phyloP scores from a whole-genome alignment of 805 yeast species.

The Isabelozyma gotoi region DNA sequence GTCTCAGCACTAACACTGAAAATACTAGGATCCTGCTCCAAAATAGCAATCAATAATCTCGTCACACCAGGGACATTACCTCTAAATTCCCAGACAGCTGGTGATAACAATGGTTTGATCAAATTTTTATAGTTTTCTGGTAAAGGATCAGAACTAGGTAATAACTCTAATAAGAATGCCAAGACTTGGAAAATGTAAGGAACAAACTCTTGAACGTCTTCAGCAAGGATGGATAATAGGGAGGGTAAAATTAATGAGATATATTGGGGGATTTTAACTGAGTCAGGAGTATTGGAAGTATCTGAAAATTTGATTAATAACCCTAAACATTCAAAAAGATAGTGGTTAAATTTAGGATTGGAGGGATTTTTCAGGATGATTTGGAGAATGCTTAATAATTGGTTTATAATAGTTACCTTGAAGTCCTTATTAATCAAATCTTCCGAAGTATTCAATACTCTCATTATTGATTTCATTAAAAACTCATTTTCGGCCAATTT shows the following conservation, averaged over 20 bases:
- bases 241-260: constrained; percentile 64
- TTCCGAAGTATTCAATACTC: constrained; percentile 73
- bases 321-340: constrained; percentile 84
- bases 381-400: constrained; percentile 66
- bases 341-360: constrained; percentile 91
- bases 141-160: constrained; percentile 48
- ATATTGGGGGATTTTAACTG: constrained; percentile 21
- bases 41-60: constrained; percentile 69
- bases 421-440: constrained; percentile 51
- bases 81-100: constrained; percentile 88
- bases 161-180: constrained; percentile 68
- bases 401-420: constrained; percentile 52
- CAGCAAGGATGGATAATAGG: constrained; percentile 63
- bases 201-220: constrained; percentile 89
- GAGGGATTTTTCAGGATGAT: constrained; percentile 87
- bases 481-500: constrained; percentile 94
- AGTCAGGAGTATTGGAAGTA: constrained; percentile 23
- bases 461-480: constrained; percentile 83
- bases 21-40: constrained; percentile 45
- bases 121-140: constrained; percentile 67
- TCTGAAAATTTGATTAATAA: constrained; percentile 58
- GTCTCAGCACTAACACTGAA: constrained; percentile 34
- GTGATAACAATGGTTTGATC: constrained; percentile 80
- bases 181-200: constrained; percentile 93
- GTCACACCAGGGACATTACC: constrained; percentile 95